Base-by-base conservation (phyloP, 2,329 filamentous ascomycete species). In the Diaporthe humulicola region DNA sequence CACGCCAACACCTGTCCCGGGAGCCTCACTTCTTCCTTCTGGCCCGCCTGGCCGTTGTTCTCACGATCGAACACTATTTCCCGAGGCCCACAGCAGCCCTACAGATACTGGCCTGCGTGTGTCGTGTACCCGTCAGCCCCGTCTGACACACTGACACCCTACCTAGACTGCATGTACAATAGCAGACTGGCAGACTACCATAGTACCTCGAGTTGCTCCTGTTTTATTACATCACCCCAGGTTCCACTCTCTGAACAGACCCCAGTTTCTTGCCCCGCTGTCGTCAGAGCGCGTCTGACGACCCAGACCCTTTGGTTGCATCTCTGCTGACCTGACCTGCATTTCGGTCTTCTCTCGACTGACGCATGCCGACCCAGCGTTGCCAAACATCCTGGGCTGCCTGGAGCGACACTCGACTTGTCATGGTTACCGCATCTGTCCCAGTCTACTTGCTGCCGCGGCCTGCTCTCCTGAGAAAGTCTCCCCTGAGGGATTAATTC, bases 191-290 rank as follows among this genome's bases (percentile, higher is more conserved):
- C 42, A 58, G 22, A 15, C 45, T 14, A 15, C 30, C 15, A 9
- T 17, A n/a, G n/a, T 33, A 57, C 25, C n/a, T 57, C 25, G 25
- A 42, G 6, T 45, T 45, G 38, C 67, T 64, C 60, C 70, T 40
- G 22, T 38, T 30, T 52, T 54, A 28, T 72, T 74, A 52, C 58
- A 67, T 64, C 69, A 72, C 57, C 19, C n/a, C 30, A 38, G 70
- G 56, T n/a, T 71, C 73, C 73, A 72, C 73, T 38, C 38, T 69
- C 15, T 36, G n/a, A 25, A 45, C 30, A 48, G 33, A 56, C 70
- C 56, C 73, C 73, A 60, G 28, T 75, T 61, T 73, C 42, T 61
- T 52, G 54, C 73, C 50, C 73, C 73, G 73, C 73, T 75, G 73
- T 69, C 73, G 73, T 75, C 70, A 75, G 70, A 69, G 71, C 70